Base-by-base conservation (phyloP, 352 stramenopile genomes). In the Phytophthora cajani region DNA sequence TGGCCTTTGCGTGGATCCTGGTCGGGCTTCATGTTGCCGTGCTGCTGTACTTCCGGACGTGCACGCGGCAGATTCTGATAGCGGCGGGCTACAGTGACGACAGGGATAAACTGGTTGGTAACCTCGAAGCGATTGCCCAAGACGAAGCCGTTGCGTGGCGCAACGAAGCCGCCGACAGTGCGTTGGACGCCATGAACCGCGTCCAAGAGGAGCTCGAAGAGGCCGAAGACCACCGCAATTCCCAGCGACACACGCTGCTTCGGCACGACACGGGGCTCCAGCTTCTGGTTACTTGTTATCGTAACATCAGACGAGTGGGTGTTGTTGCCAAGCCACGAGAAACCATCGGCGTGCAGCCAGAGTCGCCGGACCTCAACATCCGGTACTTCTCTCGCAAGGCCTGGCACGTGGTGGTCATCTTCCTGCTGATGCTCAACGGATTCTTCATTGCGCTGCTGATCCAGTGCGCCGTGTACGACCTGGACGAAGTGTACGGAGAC, bases 341-440 rank as follows among this genome's bases (percentile, higher is more conserved):
- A 25, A 36, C 55, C 3, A 69, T 21, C 58, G 61, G 60, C 6
- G 62, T 67, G 9, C 66, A 69, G 17, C 6, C 52, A 40, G 52
- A 50, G 10, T 54, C 38, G 19, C 67, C 71, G 2, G 9, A 66
- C 3, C 67, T 75, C 23, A 62, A 66, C 4, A 63, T 82, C 33
- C 74, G 73, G 17, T 86, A 77, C 62, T 92, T 90, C 52, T 90
- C 84, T 6, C 79, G 82, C 17, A 89, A 92, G 57, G 75, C 72
- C 10, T 90, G 83, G 81, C 82, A 93, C 30, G 85, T 91, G 23
- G n/a, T 66, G 2, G 75, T 93, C 49, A 88, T 90, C 59, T 71
- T 75, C 17, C 56, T 90, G 21, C 53, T 93, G 12, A 89, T 93
- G 65, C 68, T 93, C n/a, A 93, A 93, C 57, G 86, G 78, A 0